These are phyloP conservation scores for Euphorbia lathyris DNA, from an alignment of 345 rosid species.

Conservation along the genomic window DNA sequence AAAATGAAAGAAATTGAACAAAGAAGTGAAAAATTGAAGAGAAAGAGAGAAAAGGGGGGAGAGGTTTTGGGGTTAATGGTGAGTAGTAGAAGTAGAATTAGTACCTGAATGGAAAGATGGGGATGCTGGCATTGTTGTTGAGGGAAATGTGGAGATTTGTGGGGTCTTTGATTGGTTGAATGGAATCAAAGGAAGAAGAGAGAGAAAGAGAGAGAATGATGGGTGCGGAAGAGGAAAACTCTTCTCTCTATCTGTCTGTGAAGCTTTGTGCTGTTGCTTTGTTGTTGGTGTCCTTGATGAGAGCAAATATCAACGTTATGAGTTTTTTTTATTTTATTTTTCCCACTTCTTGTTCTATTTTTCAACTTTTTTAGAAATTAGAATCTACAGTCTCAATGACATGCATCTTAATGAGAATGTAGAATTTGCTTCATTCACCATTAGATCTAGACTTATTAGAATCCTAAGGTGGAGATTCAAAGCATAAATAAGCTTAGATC, in stretches of 20 bases:
- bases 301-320: not conserved
- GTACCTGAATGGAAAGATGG: conserved; percentile 66
- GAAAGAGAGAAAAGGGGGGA: not conserved
- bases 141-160: conserved; percentile 32
- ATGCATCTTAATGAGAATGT: too few relatives aligned
- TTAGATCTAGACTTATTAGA: too few relatives aligned
- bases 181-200: conserved; percentile 10
- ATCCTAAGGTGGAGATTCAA: too few relatives aligned
- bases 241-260: not conserved
- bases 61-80: conserved; percentile 11
- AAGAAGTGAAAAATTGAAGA: not conserved
- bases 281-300: conserved; percentile 3
- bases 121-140: conserved; percentile 69
- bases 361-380: too few relatives aligned
- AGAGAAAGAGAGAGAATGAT: conserved; percentile 1
- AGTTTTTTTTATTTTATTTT: not conserved
- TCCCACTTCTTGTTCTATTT: too few relatives aligned
- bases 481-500: too few relatives aligned
- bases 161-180: conserved; percentile 29
- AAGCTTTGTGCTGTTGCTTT: not conserved
- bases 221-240: not conserved
- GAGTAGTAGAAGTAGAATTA: not conserved
- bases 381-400: too few relatives aligned
- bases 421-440: too few relatives aligned
- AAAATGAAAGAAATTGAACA: not conserved